These are phyloP conservation scores for Penicillium sp. DNA, from an alignment of 2,329 filamentous ascomycete genomes.

Conservation along the genomic window DNA sequence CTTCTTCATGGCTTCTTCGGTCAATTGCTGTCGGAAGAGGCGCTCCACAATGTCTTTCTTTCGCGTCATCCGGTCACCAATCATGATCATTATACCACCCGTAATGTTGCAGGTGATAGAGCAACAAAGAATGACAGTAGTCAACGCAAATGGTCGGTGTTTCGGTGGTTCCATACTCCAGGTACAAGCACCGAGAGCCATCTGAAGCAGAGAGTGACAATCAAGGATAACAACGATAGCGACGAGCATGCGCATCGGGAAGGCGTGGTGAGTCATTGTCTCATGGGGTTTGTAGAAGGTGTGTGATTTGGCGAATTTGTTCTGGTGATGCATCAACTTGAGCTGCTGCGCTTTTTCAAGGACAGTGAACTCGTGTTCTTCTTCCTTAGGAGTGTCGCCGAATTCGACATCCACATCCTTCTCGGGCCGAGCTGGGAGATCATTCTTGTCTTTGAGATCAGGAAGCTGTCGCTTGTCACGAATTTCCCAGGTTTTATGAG, in stretches of 20 bases:
- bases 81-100: slow-evolving; percentile 72
- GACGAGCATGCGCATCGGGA: slow-evolving; percentile 71
- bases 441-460: slow-evolving; percentile 66
- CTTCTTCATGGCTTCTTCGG: slow-evolving; percentile 62
- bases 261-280: slow-evolving; percentile 77
- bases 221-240: slow-evolving; percentile 78
- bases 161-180: slow-evolving; percentile 73
- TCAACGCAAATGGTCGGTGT: slow-evolving; percentile 67
- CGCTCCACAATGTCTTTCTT: slow-evolving; percentile 84
- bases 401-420: slow-evolving; percentile 48
- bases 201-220: slow-evolving; percentile 76
- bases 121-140: slow-evolving; percentile 76
- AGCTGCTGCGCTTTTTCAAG: slow-evolving; percentile 66
- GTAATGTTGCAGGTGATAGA: slow-evolving; percentile 76
- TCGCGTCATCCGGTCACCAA: slow-evolving; percentile 73
- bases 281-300: slow-evolving; percentile 90
- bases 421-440: slow-evolving; percentile 56
- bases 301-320: slow-evolving; percentile 77
- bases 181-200: slow-evolving; percentile 74
- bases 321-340: slow-evolving; percentile 72
- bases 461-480: slow-evolving; percentile 64
- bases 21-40: slow-evolving; percentile 75
- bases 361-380: slow-evolving; percentile 61
- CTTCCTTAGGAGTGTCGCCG: slow-evolving; percentile 43
- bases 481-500: slow-evolving; percentile 63